phyloP scores from a whole-genome alignment of 2,329 filamentous ascomycete genomes.

The Blastomyces silverae region DNA sequence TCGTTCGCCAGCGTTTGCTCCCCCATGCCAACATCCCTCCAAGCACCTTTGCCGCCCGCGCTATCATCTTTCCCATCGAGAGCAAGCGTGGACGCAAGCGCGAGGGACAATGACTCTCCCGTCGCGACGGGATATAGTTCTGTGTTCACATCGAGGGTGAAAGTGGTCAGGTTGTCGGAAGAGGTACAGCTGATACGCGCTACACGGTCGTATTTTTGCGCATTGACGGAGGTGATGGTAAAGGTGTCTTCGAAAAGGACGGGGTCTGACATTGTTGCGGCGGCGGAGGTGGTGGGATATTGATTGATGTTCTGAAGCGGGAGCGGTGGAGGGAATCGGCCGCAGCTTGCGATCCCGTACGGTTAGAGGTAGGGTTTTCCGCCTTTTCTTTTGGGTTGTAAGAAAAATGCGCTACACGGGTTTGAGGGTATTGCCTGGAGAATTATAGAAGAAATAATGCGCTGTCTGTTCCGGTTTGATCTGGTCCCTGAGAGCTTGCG shows the following conservation, averaged over 20 bases:
- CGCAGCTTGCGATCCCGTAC: not conserved
- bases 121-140: conserved; percentile 75
- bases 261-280: conserved; percentile 65
- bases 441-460: not conserved
- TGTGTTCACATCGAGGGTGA: conserved; percentile 87
- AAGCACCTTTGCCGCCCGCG: conserved; percentile 55
- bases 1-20: conserved; percentile 51
- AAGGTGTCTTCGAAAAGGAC: conserved; percentile 93
- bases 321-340: not conserved
- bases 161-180: conserved; percentile 63
- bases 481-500: not conserved
- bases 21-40: conserved; percentile 63
- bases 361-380: not conserved
- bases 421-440: not conserved
- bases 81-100: conserved; percentile 76
- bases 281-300: conserved; percentile 21
- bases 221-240: conserved; percentile 69
- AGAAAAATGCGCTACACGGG: not conserved
- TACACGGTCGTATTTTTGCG: conserved; percentile 90
- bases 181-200: conserved; percentile 75
- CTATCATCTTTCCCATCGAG: conserved; percentile 78
- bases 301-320: not conserved
- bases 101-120: conserved; percentile 71
- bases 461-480: too few species aligned
- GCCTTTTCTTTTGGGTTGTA: not conserved